These are phyloP conservation scores for Hyaloperonospora arabidopsidis DNA, from an alignment of 352 stramenopile species.

Conservation along the genomic window DNA sequence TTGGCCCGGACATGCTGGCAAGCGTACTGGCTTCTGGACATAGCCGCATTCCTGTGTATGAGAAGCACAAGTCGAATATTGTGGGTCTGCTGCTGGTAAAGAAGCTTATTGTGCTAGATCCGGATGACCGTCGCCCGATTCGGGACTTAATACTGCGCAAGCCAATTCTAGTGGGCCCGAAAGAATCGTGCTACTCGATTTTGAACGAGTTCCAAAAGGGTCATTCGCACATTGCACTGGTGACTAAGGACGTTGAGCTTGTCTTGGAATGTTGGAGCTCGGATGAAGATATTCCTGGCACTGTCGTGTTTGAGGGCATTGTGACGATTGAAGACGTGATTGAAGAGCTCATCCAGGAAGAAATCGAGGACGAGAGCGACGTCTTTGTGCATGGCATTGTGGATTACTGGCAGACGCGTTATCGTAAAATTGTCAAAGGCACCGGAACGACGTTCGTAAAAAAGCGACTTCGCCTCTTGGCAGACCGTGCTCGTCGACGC, in stretches of 20 bases:
- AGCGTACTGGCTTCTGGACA: conserved; percentile 84
- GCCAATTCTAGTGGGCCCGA: conserved; percentile 74
- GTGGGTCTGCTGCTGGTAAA: conserved; percentile 84
- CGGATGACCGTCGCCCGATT: conserved; percentile 60
- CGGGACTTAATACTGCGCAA: conserved; percentile 57
- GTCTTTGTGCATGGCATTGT: conserved; percentile 61
- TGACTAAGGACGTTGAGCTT: conserved; percentile 46
- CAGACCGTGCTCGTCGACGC: conserved; percentile 31
- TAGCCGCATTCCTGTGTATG: conserved; percentile 87
- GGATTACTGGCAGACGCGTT: conserved; percentile 44
- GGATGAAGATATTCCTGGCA: conserved; percentile 32
- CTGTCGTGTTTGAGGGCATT: conserved; percentile 78
- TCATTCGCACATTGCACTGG: conserved; percentile 72
- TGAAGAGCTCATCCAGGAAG: conserved; percentile 87
- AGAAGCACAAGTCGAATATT: conserved; percentile 66
- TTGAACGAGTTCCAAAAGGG: conserved; percentile 90
- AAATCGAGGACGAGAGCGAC: conserved; percentile 89
- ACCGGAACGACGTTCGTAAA: conserved; percentile 34
- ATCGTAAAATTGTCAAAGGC: conserved; percentile 23
- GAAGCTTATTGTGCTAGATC: conserved; percentile 86
- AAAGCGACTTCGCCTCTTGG: conserved; percentile 32
- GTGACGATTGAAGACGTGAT: conserved; percentile 91
- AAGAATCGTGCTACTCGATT: conserved; percentile 80
- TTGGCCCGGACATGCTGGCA: conserved; percentile 67
- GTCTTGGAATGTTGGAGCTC: conserved; percentile 53